phyloP scores from a whole-genome alignment of 2,329 filamentous ascomycete genomes.

The Penicillium sp. region DNA sequence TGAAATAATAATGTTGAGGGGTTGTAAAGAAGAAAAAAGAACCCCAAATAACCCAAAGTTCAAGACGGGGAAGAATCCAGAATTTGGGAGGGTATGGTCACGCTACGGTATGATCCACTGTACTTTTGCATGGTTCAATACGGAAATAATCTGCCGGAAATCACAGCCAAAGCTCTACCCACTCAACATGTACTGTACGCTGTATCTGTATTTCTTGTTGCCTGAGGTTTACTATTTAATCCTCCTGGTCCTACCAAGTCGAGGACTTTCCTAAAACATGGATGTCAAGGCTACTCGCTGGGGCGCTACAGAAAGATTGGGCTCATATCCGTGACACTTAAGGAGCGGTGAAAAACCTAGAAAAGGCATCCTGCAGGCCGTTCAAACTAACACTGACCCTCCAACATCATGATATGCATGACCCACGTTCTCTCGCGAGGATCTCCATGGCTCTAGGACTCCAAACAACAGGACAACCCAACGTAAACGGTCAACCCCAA shows the following conservation, averaged over 20 bases:
- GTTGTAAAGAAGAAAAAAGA: neutral
- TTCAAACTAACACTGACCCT: neutral
- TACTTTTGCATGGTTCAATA: neutral
- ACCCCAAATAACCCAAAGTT: neutral
- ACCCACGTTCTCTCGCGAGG: neutral
- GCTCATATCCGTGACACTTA: neutral
- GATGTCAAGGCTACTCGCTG: neutral
- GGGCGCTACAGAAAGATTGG: neutral
- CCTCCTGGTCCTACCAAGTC: neutral
- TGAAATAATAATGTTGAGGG: neutral
- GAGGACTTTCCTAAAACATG: neutral
- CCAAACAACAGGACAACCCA: neutral
- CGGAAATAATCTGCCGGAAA: neutral
- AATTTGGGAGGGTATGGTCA: neutral
- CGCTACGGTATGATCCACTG: neutral
- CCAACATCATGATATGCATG: slow-evolving; percentile 1
- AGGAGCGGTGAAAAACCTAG: neutral
- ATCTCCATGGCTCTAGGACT: neutral
- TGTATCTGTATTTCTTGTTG: neutral
- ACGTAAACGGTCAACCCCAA: neutral
- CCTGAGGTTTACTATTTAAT: too few relatives aligned
- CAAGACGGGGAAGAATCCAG: neutral
- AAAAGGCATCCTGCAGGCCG: neutral
- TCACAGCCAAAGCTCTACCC: neutral
- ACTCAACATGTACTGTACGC: neutral